Evolutionary conservation across 306 rosid genomes (phyloP).

Genomic region (Pterocarpus macrocarpus): DNA sequence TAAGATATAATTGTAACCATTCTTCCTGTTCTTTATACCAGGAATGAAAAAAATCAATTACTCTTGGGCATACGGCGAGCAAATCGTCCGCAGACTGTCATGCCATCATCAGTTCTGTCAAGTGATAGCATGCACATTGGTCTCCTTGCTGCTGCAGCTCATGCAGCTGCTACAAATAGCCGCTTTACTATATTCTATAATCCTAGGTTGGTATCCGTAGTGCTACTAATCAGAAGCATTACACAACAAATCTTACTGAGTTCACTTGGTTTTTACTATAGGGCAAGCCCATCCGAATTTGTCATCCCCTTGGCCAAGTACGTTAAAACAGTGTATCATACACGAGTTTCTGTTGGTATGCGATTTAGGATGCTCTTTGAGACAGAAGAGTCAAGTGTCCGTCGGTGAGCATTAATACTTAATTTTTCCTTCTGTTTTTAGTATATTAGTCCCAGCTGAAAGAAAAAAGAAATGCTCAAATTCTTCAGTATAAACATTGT

Average conservation of each 20-base stretch:
- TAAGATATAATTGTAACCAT: neutral
- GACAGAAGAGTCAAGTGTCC: constrained; percentile 85
- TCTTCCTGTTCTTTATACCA: constrained; percentile 36
- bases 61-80: constrained; percentile 76
- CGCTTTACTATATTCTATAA: constrained; percentile 73
- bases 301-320: constrained; percentile 80
- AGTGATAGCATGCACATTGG: constrained; percentile 91
- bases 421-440: neutral
- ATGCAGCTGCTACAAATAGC: constrained; percentile 80
- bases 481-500: neutral
- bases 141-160: constrained; percentile 89
- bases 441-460: neutral
- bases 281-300: constrained; percentile 82
- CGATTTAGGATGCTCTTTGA: constrained; percentile 86
- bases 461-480: neutral
- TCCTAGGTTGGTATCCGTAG: constrained; percentile 61
- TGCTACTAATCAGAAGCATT: constrained; percentile 11
- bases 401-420: constrained; percentile 56
- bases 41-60: constrained; percentile 76
- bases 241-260: constrained; percentile 26
- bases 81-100: constrained; percentile 72
- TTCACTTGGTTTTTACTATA: constrained; percentile 19
- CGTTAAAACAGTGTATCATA: constrained; percentile 75
- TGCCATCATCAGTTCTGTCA: constrained; percentile 85
- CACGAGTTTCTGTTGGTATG: constrained; percentile 80